Evolutionary conservation across 192 early-diverging fungal species (phyloP), one percentile per base, ranked within the genome.

Genomic region (Podila verticillata): DNA sequence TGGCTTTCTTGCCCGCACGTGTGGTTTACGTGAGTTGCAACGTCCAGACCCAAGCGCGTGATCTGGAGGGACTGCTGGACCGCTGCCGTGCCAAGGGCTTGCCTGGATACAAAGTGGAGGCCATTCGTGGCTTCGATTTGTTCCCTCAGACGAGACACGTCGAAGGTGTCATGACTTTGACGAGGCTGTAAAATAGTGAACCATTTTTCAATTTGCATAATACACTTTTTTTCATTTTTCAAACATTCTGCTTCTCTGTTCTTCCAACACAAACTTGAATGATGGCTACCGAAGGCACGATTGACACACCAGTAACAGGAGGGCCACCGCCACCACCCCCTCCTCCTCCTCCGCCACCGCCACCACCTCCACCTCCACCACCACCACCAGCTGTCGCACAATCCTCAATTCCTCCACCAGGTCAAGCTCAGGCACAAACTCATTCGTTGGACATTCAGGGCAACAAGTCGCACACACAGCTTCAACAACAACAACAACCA

Each of bases 1-100:
- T 89, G 67, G 83, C 87, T 2, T 91, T 92, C 66, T 87, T 88
- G 48, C 92, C 92, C 5, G 85, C 85, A 3, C 87, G 91, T 61
- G 89, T 93, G 44, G 83, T 93, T 3, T 93, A 93, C 71, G 90
- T 93, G 71, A 87, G 86, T 49, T 93, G 92, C 60, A 90, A 90
- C 61, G 89, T 91, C 32, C 86, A 84, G 35, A 84, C 89, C 0
- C 91, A 92, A 74, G 88, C 87, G 0, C 68, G 83, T 35, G 92
- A 93, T 68, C 61, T 93, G 13, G 61, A 84, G 48, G 71, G 85
- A 57, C 82, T 92, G 82, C 65, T 84, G 32, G 70, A 66, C 30
- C 71, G 72, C 13, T 87, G 87, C 28, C 68, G 69, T 1, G 49
- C 69, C 31, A 84, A 82, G 66, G 83, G 85, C 4, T 49, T 82